Base-by-base conservation (phyloP, 495 filamentous ascomycete genomes). In the Ascobolus immersus region DNA sequence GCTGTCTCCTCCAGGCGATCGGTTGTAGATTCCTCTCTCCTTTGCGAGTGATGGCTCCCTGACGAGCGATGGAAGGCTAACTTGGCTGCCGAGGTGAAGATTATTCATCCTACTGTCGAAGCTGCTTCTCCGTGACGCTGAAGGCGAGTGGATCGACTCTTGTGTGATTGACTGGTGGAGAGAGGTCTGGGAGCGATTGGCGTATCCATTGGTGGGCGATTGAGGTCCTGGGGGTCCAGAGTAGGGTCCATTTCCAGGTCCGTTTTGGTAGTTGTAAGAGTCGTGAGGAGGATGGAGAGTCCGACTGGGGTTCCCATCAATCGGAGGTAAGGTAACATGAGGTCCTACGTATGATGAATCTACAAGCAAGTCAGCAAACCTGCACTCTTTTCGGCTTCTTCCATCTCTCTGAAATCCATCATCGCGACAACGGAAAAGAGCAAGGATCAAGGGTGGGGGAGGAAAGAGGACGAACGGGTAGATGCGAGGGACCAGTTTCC, bases 401-500 rank as follows among this genome's bases (percentile, higher is more conserved):
- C 28, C 17, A 40, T 23, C 17, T 18, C 23, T 34, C 12, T n/a
- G 19, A 38, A 32, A 12, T 27, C 7, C 17, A 33, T 12, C 23
- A 12, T 25, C 8, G 14, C 22, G 3, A 17, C 10, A 34, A 20
- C 28, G 11, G 34, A 28, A 36, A 7, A 28, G 13, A 36, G 32
- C 6, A 17, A 27, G 21, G 21, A 32, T 22, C 14, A 28, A 21
- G 14, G 21, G 24, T 12, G 28, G 25, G 17, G 21, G 21, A 15
- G 19, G 26, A 26, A 25, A 17, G n/a, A n/a, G n/a, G 17, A 21
- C 27, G 40, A 42, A 50, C 47, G 35, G 26, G 45, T 49, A 39
- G 46, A 49, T 23, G 33, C 17, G 19, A 50, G 34, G 26, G 47
- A 50, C 47, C 47, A 50, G 39, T 50, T 50, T 9, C 47, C 47